Percentiles rank a stretch among this genome's conserved stretches.
Conservation (phyloP, 192 early-diverging fungal genomes). For the Funneliformis mosseae region DNA sequence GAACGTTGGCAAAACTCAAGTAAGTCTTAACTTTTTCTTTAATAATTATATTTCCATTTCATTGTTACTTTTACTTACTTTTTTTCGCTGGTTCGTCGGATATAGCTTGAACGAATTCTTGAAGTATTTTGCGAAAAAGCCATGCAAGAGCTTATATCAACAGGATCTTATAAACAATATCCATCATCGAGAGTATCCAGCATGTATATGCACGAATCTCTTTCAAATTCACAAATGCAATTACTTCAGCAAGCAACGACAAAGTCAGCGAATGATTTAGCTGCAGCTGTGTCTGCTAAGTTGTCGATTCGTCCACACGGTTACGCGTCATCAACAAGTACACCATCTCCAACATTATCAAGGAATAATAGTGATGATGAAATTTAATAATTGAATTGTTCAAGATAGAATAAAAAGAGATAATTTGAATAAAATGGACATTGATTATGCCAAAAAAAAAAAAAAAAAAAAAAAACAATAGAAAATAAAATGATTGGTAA, state of each 20-base stretch:
- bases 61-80: background rate
- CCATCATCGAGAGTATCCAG: slow-evolving; percentile 27
- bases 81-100: background rate
- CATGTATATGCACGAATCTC: slow-evolving; percentile 20
- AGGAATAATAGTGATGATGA: background rate
- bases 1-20: slow-evolving; percentile 42
- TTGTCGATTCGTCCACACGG: background rate
- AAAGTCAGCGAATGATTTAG: background rate
- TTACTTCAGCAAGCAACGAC: background rate
- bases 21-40: slow-evolving; percentile 23
- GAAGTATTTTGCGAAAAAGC: slow-evolving; percentile 34
- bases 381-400: background rate
- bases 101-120: slow-evolving; percentile 22
- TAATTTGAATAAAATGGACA: background rate
- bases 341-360: background rate
- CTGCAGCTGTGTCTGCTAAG: background rate
- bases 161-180: slow-evolving; percentile 10
- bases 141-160: slow-evolving; percentile 34
- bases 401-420: background rate
- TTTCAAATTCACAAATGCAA: slow-evolving; percentile 24
- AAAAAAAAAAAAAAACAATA: background rate
- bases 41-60: too few species aligned
- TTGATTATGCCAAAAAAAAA: background rate
- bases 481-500: background rate
- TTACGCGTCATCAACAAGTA: background rate